These are phyloP conservation scores for Penicillium argentinense DNA, from an alignment of 495 filamentous ascomycete genomes.

Conservation along the genomic window DNA sequence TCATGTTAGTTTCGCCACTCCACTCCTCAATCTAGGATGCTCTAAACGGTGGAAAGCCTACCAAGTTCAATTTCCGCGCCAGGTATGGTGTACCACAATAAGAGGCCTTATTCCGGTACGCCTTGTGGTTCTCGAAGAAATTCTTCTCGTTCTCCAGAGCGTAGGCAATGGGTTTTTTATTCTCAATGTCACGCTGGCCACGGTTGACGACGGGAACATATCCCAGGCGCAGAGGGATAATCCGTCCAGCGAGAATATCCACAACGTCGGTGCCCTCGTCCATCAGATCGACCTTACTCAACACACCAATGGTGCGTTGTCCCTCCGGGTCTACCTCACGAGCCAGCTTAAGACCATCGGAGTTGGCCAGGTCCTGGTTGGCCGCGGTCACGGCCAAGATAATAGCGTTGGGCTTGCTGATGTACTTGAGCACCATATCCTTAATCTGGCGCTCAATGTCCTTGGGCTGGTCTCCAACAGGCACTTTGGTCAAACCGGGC, in stretches of 20 bases:
- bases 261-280: slow-evolving; percentile 99
- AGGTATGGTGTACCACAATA: slow-evolving; percentile 99
- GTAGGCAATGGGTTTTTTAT: slow-evolving; percentile 88
- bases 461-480: slow-evolving; percentile 96
- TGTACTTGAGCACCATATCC: slow-evolving; percentile 99
- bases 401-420: slow-evolving; percentile 96
- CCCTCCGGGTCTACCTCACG: slow-evolving; percentile 97
- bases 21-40: too few relatives aligned
- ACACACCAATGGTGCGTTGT: slow-evolving; percentile 96
- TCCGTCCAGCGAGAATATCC: slow-evolving; percentile 96
- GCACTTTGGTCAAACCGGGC: slow-evolving; percentile 95
- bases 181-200: slow-evolving; percentile 98
- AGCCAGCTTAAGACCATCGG: slow-evolving; percentile 94
- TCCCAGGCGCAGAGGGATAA: slow-evolving; percentile 92
- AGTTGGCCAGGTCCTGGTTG: slow-evolving; percentile 98
- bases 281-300: slow-evolving; percentile 99
- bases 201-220: slow-evolving; percentile 99
- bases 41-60: too few relatives aligned
- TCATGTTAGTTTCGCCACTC: not conserved
- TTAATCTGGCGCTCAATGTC: slow-evolving; percentile 97
- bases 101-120: slow-evolving; percentile 95
- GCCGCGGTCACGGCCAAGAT: slow-evolving; percentile 95
- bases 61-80: slow-evolving; percentile 92
- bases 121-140: slow-evolving; percentile 98
- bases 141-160: slow-evolving; percentile 93